Conservation (phyloP, 208 protist species). For the Leishmania braziliensis region DNA sequence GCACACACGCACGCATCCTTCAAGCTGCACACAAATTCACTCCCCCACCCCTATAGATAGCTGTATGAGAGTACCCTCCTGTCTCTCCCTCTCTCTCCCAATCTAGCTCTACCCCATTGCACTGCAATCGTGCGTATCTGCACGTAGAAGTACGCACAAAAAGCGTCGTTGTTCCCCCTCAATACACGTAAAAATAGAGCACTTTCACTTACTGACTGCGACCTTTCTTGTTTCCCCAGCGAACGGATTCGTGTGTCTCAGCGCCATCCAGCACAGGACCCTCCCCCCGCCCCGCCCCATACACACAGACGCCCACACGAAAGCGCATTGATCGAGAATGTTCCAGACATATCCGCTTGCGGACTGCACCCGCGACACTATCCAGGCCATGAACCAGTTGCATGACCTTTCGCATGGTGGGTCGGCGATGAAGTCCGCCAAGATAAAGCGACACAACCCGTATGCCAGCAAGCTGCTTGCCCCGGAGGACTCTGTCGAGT, state of each 20-base stretch:
- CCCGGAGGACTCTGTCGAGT: slow-evolving; percentile 40
- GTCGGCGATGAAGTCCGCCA: slow-evolving; percentile 18
- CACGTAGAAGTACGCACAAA: background rate
- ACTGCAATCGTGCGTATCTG: background rate
- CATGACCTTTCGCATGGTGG: slow-evolving; percentile 14
- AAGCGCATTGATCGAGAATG: slow-evolving; percentile 13
- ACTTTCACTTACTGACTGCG: background rate
- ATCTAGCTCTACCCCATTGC: background rate
- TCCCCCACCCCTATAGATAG: background rate
- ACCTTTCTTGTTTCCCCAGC: background rate
- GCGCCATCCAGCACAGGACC: background rate
- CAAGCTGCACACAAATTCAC: background rate
- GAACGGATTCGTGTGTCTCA: background rate
- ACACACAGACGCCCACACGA: background rate
- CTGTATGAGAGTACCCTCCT: background rate
- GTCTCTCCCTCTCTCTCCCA: background rate
- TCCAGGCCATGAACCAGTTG: slow-evolving; percentile 62
- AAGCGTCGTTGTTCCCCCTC: background rate
- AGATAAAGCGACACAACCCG: slow-evolving; percentile 56
- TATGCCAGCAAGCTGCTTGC: slow-evolving; percentile 56
- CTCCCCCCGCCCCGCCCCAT: too few relatives aligned
- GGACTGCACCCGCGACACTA: slow-evolving; percentile 65
- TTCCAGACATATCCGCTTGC: slow-evolving; percentile 33
- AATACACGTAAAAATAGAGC: background rate
- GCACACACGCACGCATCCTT: background rate